Evolutionary conservation across 2,329 filamentous ascomycete species (phyloP), one percentile per base, ranked within the genome.

Genomic region (Apiospora arundinis): DNA sequence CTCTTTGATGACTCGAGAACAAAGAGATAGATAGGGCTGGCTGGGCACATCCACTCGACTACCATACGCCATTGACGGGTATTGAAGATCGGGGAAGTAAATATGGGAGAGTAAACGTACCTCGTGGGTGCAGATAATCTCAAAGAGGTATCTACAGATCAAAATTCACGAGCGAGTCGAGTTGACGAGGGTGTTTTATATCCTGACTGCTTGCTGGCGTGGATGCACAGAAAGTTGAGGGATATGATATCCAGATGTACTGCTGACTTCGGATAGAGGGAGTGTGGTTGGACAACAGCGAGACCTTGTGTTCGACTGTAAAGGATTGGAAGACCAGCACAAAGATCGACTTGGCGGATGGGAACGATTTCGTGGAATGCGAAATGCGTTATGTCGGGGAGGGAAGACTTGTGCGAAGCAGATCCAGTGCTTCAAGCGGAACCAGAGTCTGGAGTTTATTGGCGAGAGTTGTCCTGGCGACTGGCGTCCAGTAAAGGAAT

Each of bases 241-340:
- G 65, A 45, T 45, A 45, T 25, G 23, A 32, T 25, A 67, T 67
- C 66, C 66, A 48, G 66, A 48, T 48, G 46, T 37, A 37, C 46
- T 21, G 44, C 25, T 48, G 44, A 48, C 66, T 48, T 44, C 25
- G 18, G 25, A 14, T 25, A 28, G 65, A 71, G 52, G 37, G 68
- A 72, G 71, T 72, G 71, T 72, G 71, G 71, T 52, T 70, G 71
- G 69, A 72, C 71, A 72, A 69, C 69, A 67, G 66, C 48, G 42
- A 68, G 45, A 68, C 48, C 65, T 70, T 70, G 71, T 70, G 71
- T 70, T 70, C 52, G 71, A 68, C 68, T 67, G 46, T 40, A 11
- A 37, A 40, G n/a, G 46, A 49, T 40, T 42, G 46, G 46, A 48
- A 37, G 32, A 40, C 48, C 67, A 25, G 48, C 67, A 49, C 46